Conservation (phyloP, 345 rosid species). For the Gossypium australe region DNA sequence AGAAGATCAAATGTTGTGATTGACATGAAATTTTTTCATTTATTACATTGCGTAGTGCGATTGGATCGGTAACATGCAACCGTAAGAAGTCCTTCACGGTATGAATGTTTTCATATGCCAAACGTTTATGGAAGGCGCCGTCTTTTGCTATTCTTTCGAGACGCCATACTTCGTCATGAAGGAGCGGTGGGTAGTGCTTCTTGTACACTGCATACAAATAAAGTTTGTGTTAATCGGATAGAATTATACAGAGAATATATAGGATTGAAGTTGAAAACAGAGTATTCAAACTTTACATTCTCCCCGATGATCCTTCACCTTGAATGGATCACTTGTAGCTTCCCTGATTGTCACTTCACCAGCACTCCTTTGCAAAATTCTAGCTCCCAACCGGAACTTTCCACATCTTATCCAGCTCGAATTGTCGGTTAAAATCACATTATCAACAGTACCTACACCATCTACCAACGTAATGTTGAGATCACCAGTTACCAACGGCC, state of each 20-base stretch:
- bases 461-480: slow-evolving; percentile 28
- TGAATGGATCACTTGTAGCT: slow-evolving; percentile 59
- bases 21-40: neutral
- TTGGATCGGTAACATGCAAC: slow-evolving; percentile 14
- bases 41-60: slow-evolving; percentile 37
- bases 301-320: slow-evolving; percentile 83
- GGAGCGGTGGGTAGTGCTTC: slow-evolving; percentile 74
- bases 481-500: slow-evolving; percentile 70
- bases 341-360: slow-evolving; percentile 45
- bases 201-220: slow-evolving; percentile 41
- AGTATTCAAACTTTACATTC: slow-evolving; percentile 47
- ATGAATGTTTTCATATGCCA: slow-evolving; percentile 18
- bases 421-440: slow-evolving; percentile 63
- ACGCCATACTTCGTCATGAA: slow-evolving; percentile 69
- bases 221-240: neutral
- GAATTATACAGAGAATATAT: neutral
- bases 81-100: slow-evolving; percentile 47
- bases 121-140: slow-evolving; percentile 37
- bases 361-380: slow-evolving; percentile 22
- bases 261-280: slow-evolving; percentile 1
- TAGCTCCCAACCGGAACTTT: slow-evolving; percentile 72
- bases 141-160: slow-evolving; percentile 64
- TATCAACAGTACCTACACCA: slow-evolving; percentile 45
- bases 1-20: neutral
- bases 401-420: slow-evolving; percentile 76